These are phyloP conservation scores for Musa beccarii DNA, from an alignment of 176 grass and related monocot genomes.

Conservation along the genomic window DNA sequence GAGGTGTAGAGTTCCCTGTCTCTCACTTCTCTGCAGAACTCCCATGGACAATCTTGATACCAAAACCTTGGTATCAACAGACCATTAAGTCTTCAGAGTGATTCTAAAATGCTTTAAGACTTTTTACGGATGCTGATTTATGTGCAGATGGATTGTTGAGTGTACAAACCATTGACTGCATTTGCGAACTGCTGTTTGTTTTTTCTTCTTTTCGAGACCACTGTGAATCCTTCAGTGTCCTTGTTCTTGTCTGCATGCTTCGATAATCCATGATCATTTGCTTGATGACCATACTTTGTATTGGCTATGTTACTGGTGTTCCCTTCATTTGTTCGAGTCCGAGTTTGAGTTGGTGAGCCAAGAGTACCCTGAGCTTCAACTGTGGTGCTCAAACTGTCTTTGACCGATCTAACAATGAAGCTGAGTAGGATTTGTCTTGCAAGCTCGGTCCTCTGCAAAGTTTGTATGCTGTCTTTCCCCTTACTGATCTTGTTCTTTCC, in stretches of 20 bases:
- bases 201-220: constrained; percentile 74
- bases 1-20: too few species aligned
- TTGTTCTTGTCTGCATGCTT: constrained; percentile 24
- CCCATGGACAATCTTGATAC: background rate
- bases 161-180: constrained; percentile 60
- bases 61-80: background rate
- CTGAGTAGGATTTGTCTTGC: constrained; percentile 87
- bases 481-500: constrained; percentile 40
- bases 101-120: background rate
- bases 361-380: constrained; percentile 19
- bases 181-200: constrained; percentile 57
- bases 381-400: constrained; percentile 46
- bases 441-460: constrained; percentile 64
- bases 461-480: constrained; percentile 36
- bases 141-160: constrained; percentile 75
- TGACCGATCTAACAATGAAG: constrained; percentile 87
- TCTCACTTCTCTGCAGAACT: background rate
- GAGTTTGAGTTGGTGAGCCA: constrained; percentile 14
- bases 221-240: constrained; percentile 81
- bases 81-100: background rate
- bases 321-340: constrained; percentile 26
- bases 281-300: constrained; percentile 7
- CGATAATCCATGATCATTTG: constrained; percentile 20
- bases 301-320: constrained; percentile 26
- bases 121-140: constrained; percentile 31